These are phyloP conservation scores for Quercus tomentella DNA, from an alignment of 331 rosid species.

Conservation along the genomic window DNA sequence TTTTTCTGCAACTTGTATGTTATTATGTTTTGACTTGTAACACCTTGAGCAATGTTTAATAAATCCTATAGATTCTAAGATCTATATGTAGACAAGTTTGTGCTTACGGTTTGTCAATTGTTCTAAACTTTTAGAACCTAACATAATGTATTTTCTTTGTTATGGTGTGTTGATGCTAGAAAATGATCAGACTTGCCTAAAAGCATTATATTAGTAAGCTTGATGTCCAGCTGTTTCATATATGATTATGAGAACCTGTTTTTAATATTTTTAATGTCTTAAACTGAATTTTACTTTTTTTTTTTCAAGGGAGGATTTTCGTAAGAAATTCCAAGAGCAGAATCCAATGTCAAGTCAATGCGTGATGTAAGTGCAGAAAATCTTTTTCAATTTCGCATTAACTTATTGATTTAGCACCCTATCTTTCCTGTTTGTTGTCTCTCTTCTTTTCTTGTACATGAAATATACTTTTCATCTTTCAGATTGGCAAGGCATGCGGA, in stretches of 20 bases:
- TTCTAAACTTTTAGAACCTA: too few species aligned
- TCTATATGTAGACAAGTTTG: too few species aligned
- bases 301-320: slow-evolving; percentile 75
- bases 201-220: slow-evolving; percentile 3
- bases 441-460: background rate
- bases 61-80: too few species aligned
- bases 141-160: slow-evolving; percentile 4
- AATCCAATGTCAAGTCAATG: slow-evolving; percentile 88
- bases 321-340: slow-evolving; percentile 73
- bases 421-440: background rate
- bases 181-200: background rate
- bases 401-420: background rate
- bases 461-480: slow-evolving; percentile 13
- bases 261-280: slow-evolving; percentile 4
- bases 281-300: slow-evolving; percentile 26
- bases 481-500: slow-evolving; percentile 96
- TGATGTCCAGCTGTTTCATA: slow-evolving; percentile 13
- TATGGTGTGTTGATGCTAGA: slow-evolving; percentile 9
- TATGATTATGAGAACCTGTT: background rate
- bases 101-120: too few species aligned
- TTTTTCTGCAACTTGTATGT: too few species aligned
- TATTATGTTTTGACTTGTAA: too few species aligned
- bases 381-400: background rate
- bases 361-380: slow-evolving; percentile 55
- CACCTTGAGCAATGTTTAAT: too few species aligned